These are phyloP conservation scores for Paracamarosporium sp. DNA, from an alignment of 2,329 filamentous ascomycete species.

Conservation along the genomic window DNA sequence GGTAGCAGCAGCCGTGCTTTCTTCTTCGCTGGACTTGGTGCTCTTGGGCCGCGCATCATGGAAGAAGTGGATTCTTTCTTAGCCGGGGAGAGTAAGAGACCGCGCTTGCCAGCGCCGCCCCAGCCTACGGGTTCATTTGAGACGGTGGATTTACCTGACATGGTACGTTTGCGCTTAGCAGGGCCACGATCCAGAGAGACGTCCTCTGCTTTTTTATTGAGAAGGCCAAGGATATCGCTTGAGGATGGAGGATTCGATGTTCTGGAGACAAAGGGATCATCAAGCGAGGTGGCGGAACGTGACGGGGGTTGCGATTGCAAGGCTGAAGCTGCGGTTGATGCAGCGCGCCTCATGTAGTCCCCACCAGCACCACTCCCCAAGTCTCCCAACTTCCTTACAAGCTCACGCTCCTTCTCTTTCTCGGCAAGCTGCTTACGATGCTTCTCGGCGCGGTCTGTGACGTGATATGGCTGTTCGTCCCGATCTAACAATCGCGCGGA, in stretches of 20 bases:
- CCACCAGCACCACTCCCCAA: slow-evolving; percentile 70
- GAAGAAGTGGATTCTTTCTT: slow-evolving; percentile 37
- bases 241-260: slow-evolving; percentile 21
- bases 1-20: slow-evolving; percentile 55
- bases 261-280: slow-evolving; percentile 20
- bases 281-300: slow-evolving; percentile 16
- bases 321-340: slow-evolving; percentile 16
- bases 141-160: slow-evolving; percentile 36
- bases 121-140: slow-evolving; percentile 52
- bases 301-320: not conserved
- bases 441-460: slow-evolving; percentile 68
- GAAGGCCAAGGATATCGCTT: slow-evolving; percentile 49
- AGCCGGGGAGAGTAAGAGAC: slow-evolving; percentile 46
- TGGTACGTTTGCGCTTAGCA: slow-evolving; percentile 51
- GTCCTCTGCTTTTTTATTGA: slow-evolving; percentile 52
- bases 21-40: slow-evolving; percentile 53
- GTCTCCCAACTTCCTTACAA: slow-evolving; percentile 71
- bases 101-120: slow-evolving; percentile 53
- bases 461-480: slow-evolving; percentile 52
- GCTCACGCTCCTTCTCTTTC: slow-evolving; percentile 74
- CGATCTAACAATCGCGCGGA: slow-evolving; percentile 71
- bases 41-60: slow-evolving; percentile 33
- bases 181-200: slow-evolving; percentile 45
- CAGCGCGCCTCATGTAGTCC: slow-evolving; percentile 68
- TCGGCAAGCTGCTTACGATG: slow-evolving; percentile 69